These are phyloP conservation scores for Stenogyne calaminthoides DNA, from an alignment of 305 asterid species.

Conservation along the genomic window DNA sequence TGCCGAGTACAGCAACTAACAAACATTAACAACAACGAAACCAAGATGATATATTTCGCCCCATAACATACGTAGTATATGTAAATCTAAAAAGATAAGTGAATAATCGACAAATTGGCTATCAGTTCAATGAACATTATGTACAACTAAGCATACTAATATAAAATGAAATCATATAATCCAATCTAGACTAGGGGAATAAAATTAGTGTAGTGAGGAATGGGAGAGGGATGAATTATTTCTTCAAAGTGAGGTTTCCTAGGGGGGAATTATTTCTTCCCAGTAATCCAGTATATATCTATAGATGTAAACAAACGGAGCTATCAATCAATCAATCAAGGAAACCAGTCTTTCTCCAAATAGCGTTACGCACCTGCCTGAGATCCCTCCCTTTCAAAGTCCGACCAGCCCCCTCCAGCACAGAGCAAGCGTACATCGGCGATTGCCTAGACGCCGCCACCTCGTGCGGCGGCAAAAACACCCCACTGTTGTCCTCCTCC, in stretches of 20 bases:
- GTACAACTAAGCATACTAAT: conserved; percentile 35
- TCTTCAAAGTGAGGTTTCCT: not conserved
- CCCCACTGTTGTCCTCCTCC: conserved; percentile 19
- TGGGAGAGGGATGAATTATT: not conserved
- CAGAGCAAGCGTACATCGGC: conserved; percentile 58
- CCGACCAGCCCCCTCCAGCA: conserved; percentile 78
- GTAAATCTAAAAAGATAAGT: not conserved
- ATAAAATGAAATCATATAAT: conserved; percentile 29
- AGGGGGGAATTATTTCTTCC: not conserved
- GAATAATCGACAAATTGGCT: conserved; percentile 10
- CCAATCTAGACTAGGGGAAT: conserved; percentile 17
- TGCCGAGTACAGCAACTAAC: not conserved
- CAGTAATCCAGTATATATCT: conserved; percentile 15
- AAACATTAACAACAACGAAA: conserved; percentile 9
- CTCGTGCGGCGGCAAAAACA: conserved; percentile 70
- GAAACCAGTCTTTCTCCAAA: conserved; percentile 73
- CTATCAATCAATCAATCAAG: conserved; percentile 60
- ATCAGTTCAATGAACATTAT: conserved; percentile 28
- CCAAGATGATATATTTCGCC: not conserved
- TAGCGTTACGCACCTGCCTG: conserved; percentile 77
- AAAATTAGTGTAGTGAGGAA: not conserved
- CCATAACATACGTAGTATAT: conserved; percentile 2
- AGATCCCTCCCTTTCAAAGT: conserved; percentile 83
- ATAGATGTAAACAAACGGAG: conserved; percentile 25
- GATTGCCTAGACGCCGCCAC: conserved; percentile 52